Conservation (phyloP, 176 grass and related monocot species). For the Pharus latifolius region DNA sequence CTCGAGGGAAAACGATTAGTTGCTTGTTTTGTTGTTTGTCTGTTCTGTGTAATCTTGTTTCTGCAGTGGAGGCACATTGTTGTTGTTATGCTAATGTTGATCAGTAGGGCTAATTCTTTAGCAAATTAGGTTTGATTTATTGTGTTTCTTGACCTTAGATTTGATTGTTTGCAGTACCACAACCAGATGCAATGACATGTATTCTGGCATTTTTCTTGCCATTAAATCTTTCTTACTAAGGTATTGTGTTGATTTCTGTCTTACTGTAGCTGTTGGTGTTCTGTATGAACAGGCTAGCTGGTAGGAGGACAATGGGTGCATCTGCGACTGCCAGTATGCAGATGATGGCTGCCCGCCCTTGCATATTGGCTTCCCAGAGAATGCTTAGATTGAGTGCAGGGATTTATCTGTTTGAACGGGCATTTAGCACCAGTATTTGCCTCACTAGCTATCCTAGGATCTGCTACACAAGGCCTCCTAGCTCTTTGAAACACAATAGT, state of each 20-base stretch:
- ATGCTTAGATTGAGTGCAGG: constrained; percentile 18
- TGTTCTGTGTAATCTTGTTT: too few relatives aligned
- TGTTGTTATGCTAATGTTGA: too few relatives aligned
- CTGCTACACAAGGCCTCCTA: constrained; percentile 19
- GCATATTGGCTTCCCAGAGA: constrained; percentile 35
- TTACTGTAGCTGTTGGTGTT: constrained; percentile 2
- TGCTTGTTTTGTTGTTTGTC: too few relatives aligned
- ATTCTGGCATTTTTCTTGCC: background rate
- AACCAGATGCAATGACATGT: too few relatives aligned
- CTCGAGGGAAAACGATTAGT: too few relatives aligned
- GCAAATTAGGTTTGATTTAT: too few relatives aligned
- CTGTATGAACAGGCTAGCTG: background rate
- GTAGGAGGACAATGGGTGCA: constrained; percentile 33
- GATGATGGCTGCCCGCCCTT: constrained; percentile 36
- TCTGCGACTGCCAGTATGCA: constrained; percentile 40
- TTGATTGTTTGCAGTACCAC: too few relatives aligned
- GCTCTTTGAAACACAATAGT: background rate
- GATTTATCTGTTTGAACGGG: background rate
- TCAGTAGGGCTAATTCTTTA: too few relatives aligned
- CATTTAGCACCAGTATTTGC: background rate
- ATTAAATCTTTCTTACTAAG: background rate
- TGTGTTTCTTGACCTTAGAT: too few relatives aligned
- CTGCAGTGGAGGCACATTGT: too few relatives aligned
- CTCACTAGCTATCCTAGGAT: constrained; percentile 19
- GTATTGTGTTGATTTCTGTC: background rate